Evolutionary conservation across 1,139 yeast genomes (phyloP).

Genomic region (Taiozyma onychis): DNA sequence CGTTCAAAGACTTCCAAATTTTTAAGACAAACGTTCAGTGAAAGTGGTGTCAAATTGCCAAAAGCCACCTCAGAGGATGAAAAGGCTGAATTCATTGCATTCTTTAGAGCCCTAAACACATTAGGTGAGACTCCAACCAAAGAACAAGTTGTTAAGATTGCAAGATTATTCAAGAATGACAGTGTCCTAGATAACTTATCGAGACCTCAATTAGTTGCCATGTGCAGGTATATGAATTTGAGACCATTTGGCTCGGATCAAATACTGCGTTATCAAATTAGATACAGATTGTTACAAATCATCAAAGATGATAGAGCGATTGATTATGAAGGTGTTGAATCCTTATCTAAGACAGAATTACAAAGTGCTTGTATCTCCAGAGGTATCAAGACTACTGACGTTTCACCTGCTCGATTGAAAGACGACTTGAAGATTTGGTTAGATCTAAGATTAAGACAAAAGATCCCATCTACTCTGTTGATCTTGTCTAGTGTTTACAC

Average conservation of each 20-base stretch:
- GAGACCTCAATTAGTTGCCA: slow-evolving; percentile 87
- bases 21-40: slow-evolving; percentile 70
- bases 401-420: slow-evolving; percentile 78
- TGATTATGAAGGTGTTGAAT: slow-evolving; percentile 89
- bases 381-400: slow-evolving; percentile 82
- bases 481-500: slow-evolving; percentile 85
- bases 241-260: slow-evolving; percentile 94
- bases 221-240: slow-evolving; percentile 89
- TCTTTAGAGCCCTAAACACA: slow-evolving; percentile 65
- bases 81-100: slow-evolving; percentile 68
- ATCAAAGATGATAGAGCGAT: slow-evolving; percentile 90
- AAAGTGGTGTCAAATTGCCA: slow-evolving; percentile 59
- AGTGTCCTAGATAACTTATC: slow-evolving; percentile 88
- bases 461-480: slow-evolving; percentile 85
- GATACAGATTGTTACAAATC: slow-evolving; percentile 83
- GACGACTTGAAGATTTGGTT: slow-evolving; percentile 86
- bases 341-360: slow-evolving; percentile 76
- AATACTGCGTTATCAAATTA: slow-evolving; percentile 85
- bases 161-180: slow-evolving; percentile 89
- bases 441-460: slow-evolving; percentile 80
- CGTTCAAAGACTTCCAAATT: slow-evolving; percentile 79
- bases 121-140: slow-evolving; percentile 54
- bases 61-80: slow-evolving; percentile 63
- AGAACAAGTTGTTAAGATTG: slow-evolving; percentile 74
- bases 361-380: slow-evolving; percentile 89